Conservation (phyloP, 371 early-diverging fungal species). For the Mucor ambiguus region DNA sequence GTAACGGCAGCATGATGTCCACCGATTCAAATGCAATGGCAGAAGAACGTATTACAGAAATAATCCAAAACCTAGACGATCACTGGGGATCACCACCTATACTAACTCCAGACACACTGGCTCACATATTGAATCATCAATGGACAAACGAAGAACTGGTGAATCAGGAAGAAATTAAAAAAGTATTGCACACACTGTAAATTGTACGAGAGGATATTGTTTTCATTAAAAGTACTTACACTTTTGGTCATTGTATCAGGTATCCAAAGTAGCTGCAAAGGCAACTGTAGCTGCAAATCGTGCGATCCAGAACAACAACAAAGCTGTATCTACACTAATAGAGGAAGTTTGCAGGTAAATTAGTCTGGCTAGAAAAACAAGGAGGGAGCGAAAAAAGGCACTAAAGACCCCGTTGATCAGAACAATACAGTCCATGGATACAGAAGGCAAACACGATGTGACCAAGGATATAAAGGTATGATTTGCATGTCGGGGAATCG, state of each 20-base stretch:
- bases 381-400: neutral
- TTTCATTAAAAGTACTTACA: neutral
- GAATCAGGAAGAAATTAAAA: slow-evolving; percentile 13
- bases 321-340: slow-evolving; percentile 15
- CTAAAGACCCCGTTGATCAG: neutral
- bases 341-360: slow-evolving; percentile 29
- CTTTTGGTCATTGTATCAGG: neutral
- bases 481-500: neutral
- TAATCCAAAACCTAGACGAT: slow-evolving; percentile 32
- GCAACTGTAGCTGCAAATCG: slow-evolving; percentile 7
- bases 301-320: neutral
- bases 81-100: slow-evolving; percentile 39
- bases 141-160: slow-evolving; percentile 14
- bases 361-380: neutral
- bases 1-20: slow-evolving; percentile 7
- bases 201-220: neutral
- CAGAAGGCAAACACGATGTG: slow-evolving; percentile 9
- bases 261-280: slow-evolving; percentile 4
- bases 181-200: slow-evolving; percentile 8
- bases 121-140: slow-evolving; percentile 30
- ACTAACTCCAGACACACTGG: slow-evolving; percentile 32
- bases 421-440: slow-evolving; percentile 19
- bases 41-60: slow-evolving; percentile 32
- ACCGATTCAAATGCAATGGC: slow-evolving; percentile 2
- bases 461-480: slow-evolving; percentile 24